Evolutionary conservation across 164 flowering plant genomes (phyloP).

Genomic region (Taxillus chinensis): DNA sequence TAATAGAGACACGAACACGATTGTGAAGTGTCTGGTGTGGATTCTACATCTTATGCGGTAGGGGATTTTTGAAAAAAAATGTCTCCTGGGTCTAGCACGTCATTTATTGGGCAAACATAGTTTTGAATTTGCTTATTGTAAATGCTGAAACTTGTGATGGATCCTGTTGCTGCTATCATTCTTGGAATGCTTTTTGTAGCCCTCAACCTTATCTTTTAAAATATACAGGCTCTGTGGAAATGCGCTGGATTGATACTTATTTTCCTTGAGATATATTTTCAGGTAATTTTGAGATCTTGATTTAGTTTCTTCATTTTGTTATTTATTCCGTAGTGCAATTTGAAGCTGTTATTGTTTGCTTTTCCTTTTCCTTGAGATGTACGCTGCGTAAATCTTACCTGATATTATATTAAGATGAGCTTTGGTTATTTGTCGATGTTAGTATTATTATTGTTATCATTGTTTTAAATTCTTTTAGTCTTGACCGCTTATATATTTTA

Average conservation of each 20-base stretch:
- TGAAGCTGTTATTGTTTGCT: too few species aligned
- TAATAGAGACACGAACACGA: slow-evolving; percentile 55
- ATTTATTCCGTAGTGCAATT: too few species aligned
- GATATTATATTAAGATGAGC: too few species aligned
- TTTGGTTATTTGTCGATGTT: too few species aligned
- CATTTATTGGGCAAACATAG: slow-evolving; percentile 73
- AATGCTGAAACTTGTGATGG: too few species aligned
- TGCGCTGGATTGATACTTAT: slow-evolving; percentile 96
- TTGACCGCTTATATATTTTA: too few species aligned
- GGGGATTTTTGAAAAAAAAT: slow-evolving; percentile 74
- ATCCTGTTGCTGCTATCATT: neutral
- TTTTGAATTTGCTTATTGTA: neutral
- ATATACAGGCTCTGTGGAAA: slow-evolving; percentile 77
- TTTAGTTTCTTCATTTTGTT: neutral
- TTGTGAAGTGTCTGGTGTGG: slow-evolving; percentile 75
- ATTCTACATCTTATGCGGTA: slow-evolving; percentile 75
- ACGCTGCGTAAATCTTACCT: too few species aligned
- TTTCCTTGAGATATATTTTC: slow-evolving; percentile 90
- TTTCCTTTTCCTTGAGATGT: too few species aligned
- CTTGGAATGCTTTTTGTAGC: neutral
- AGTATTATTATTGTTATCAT: too few species aligned
- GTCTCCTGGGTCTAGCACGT: slow-evolving; percentile 93
- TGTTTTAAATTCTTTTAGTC: too few species aligned
- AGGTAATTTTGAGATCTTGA: slow-evolving; percentile 32
- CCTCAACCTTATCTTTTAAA: slow-evolving; percentile 5